Base-by-base conservation (phyloP, 129 eudicot genomes). In the Centrapalus pauciflorus region DNA sequence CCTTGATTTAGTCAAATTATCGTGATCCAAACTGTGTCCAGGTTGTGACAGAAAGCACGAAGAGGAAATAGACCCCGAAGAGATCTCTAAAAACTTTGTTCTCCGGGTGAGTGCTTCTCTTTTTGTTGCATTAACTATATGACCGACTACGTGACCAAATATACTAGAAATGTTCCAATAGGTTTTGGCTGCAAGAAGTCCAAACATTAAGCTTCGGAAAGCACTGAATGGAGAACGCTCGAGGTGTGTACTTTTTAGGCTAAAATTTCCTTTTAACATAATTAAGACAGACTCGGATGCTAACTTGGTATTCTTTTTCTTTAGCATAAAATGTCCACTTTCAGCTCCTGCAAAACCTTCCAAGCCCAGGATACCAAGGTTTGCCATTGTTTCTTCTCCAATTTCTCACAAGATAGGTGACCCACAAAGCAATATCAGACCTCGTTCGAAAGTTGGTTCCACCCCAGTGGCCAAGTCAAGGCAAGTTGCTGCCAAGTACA, bases 121-220 rank as follows among this genome's bases (percentile, higher is more conserved):
- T 50, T 40, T 14, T 67, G 20, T 70, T 80, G 19, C 12, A 35
- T 14, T 43, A n/a, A 43, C 48, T 13, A 21, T 63, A 27, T 24
- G 21, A 16, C 34, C 1, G 5, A 26, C 6, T 9, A 16, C 29
- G 27, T 55, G 27, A 19, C 16, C 16, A 27, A 24, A 13, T 11
- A 12, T n/a, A 16, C 19, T 10, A 34, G 4, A 30, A 16, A 61
- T 35, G 34, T 61, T 38, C 23, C 5, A 5, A 67, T 80, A 92
- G 98, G 95, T 89, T 23, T 71, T 93, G 86, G 99, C 99, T 54
- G 99, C 99, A 58, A 89, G 99, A 69, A 93, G 99, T 76, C 99
- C 99, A 38, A 88, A 93, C 57, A 69, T 89, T 20, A 82, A 75
- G 68, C 82, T 86, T 61, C 71, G 88, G 12, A 82, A 64, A 80